Evolutionary conservation across 1,284 basidiomycete species (phyloP).

Genomic region (Testicularia cyperi): DNA sequence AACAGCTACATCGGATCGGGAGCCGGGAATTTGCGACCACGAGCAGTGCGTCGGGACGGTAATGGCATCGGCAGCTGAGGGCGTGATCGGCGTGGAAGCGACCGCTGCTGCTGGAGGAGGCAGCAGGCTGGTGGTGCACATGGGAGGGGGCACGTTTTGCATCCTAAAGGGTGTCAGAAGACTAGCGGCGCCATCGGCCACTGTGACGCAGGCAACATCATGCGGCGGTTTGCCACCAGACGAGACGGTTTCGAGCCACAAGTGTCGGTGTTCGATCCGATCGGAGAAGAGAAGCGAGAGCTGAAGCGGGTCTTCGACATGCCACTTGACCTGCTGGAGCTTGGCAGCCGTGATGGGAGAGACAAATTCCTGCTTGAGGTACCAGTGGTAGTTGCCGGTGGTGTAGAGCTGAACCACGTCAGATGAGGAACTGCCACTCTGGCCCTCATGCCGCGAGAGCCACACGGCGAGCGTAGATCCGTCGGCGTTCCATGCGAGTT

Average conservation of each 20-base stretch:
- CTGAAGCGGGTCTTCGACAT: constrained; percentile 75
- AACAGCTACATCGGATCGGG: constrained; percentile 6
- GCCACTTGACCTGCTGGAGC: constrained; percentile 74
- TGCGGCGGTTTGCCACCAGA: constrained; percentile 69
- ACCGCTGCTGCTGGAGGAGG: too few species aligned
- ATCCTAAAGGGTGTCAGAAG: constrained; percentile 88
- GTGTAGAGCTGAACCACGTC: constrained; percentile 81
- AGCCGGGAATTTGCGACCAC: constrained; percentile 68
- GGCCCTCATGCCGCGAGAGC: constrained; percentile 68
- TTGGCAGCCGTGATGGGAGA: neutral
- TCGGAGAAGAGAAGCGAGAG: constrained; percentile 67
- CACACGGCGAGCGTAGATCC: constrained; percentile 83
- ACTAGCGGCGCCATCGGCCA: constrained; percentile 82
- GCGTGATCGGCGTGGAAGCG: constrained; percentile 7
- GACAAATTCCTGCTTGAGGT: constrained; percentile 54
- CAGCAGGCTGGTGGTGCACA: constrained; percentile 74
- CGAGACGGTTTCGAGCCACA: constrained; percentile 75
- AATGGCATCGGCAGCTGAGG: constrained; percentile 3
- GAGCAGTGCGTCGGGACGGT: constrained; percentile 58
- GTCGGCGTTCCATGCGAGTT: constrained; percentile 84
- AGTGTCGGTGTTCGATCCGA: constrained; percentile 68
- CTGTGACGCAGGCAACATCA: constrained; percentile 82
- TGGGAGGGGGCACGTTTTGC: constrained; percentile 92
- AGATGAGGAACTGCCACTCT: too few species aligned
- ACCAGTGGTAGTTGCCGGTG: constrained; percentile 94